Evolutionary conservation across 768 basidiomycete genomes (phyloP).

Genomic region (Heimioporus sp.): DNA sequence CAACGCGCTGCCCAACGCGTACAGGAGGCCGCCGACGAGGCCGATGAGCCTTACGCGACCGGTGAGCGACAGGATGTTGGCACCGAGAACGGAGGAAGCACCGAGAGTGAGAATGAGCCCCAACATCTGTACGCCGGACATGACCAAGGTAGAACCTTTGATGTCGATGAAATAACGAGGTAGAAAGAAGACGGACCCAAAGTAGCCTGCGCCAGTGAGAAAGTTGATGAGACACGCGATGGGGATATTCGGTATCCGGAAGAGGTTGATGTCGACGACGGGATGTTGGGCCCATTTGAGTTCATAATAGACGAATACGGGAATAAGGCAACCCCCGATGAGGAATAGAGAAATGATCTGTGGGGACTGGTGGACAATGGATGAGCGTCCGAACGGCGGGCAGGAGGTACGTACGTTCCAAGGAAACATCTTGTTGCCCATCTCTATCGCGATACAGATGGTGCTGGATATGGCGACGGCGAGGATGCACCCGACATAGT

Average conservation of each 20-base stretch:
- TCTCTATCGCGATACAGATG: slow-evolving; percentile 37
- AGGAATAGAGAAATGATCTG: slow-evolving; percentile 29
- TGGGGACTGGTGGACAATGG: slow-evolving; percentile 20
- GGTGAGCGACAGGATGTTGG: slow-evolving; percentile 32
- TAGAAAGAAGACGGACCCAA: slow-evolving; percentile 36
- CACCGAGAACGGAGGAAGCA: slow-evolving; percentile 33
- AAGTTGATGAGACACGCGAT: slow-evolving; percentile 37
- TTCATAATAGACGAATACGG: slow-evolving; percentile 34
- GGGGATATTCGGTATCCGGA: slow-evolving; percentile 34
- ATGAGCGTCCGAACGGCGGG: background rate
- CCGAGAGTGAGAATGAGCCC: slow-evolving; percentile 34
- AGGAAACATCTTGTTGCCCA: slow-evolving; percentile 37
- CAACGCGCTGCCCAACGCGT: slow-evolving; percentile 32
- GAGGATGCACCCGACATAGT: slow-evolving; percentile 30
- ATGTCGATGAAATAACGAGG: slow-evolving; percentile 40
- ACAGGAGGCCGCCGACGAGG: slow-evolving; percentile 27
- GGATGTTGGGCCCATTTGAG: slow-evolving; percentile 32
- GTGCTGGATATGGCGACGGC: slow-evolving; percentile 34
- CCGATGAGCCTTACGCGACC: slow-evolving; percentile 33
- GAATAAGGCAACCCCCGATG: slow-evolving; percentile 31
- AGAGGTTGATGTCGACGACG: slow-evolving; percentile 34
- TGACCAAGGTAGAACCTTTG: slow-evolving; percentile 32
- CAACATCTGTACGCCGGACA: slow-evolving; percentile 35
- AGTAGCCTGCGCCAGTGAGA: slow-evolving; percentile 37
- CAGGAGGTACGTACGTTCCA: slow-evolving; percentile 27